Evolutionary conservation across 805 yeast species (phyloP), one percentile per base, ranked within the genome.

Genomic region (Schizosaccharomyces japonicus): DNA sequence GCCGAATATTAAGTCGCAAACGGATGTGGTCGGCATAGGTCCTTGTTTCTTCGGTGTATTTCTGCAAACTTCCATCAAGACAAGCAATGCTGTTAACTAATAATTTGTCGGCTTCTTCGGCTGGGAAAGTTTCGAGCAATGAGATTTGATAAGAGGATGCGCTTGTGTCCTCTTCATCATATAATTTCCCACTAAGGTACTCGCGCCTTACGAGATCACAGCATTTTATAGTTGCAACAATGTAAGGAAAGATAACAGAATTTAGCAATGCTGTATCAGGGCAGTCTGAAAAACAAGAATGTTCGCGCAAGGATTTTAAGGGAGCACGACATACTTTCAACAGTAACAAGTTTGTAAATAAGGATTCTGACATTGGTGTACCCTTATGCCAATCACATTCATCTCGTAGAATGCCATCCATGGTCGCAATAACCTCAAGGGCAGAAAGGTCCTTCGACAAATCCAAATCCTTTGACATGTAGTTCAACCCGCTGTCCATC

Each of bases 381-480:
- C 46, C 46, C 7, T 27, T 15, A 42, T 42, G 46, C 46, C 46
- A 42, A n/a, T 42, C 33, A 15, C 21, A 17, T 17, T 42, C 46
- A 10, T 21, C 31, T 8, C 30, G 11, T 11, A 42, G 3, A 5
- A 42, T 42, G 6, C 31, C 19, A 15, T 42, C 46, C 46, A 42
- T 42, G 5, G 25, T 17, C 29, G 23, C 21, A 26, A 42, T 15
- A 5, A 13, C 25, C 13, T 42, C 46, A 8, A 29, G 17, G 19
- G 31, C 17, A 29, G 28, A 23, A 13, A 42, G 46, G 27, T 8
- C 23, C 15, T 27, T n/a, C 13, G 46, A n/a, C 6, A 42, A 2
- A 42, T 42, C 33, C 6, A 28, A 25, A 15, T 17, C 13, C 17
- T 4, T 15, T 29, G n/a, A n/a, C n/a, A 13, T 11, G 21, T 27